A percentile compares a stretch with the other conserved stretches of the same genome.
Conservation (phyloP, 2,329 filamentous ascomycete genomes). For the Trichothecium roseum region DNA sequence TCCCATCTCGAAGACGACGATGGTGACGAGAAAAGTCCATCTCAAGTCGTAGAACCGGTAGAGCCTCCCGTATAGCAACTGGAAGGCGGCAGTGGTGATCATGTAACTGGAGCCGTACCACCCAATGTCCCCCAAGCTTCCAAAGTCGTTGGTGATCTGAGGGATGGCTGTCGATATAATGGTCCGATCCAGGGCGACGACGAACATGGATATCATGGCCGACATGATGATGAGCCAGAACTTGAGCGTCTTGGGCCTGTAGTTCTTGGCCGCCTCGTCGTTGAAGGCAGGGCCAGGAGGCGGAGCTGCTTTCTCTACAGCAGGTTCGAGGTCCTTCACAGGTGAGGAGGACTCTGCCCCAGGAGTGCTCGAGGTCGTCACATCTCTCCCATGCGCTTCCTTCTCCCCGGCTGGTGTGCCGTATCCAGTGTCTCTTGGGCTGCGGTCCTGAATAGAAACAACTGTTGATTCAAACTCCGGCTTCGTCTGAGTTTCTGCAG, state of each 20-base stretch:
- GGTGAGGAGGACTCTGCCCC: background rate
- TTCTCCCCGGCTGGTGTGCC: too few relatives aligned
- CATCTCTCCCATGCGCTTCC: too few relatives aligned
- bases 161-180: constrained; percentile 46
- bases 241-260: constrained; percentile 39
- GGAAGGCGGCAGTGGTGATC: constrained; percentile 13
- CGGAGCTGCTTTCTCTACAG: constrained; percentile 8
- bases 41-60: constrained; percentile 44
- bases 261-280: constrained; percentile 29
- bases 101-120: constrained; percentile 52
- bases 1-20: constrained; percentile 44
- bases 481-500: too few relatives aligned
- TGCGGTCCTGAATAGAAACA: too few relatives aligned
- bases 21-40: constrained; percentile 32
- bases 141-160: constrained; percentile 45
- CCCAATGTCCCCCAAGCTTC: constrained; percentile 48
- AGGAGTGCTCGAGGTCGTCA: too few relatives aligned
- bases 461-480: too few relatives aligned
- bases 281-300: constrained; percentile 9
- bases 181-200: constrained; percentile 46
- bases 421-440: too few relatives aligned
- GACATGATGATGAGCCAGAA: constrained; percentile 46
- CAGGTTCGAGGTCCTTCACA: constrained; percentile 3
- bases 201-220: constrained; percentile 44
- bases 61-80: constrained; percentile 42